These are phyloP conservation scores for Fusarium succisae DNA, from an alignment of 2,329 filamentous ascomycete species.

Conservation along the genomic window DNA sequence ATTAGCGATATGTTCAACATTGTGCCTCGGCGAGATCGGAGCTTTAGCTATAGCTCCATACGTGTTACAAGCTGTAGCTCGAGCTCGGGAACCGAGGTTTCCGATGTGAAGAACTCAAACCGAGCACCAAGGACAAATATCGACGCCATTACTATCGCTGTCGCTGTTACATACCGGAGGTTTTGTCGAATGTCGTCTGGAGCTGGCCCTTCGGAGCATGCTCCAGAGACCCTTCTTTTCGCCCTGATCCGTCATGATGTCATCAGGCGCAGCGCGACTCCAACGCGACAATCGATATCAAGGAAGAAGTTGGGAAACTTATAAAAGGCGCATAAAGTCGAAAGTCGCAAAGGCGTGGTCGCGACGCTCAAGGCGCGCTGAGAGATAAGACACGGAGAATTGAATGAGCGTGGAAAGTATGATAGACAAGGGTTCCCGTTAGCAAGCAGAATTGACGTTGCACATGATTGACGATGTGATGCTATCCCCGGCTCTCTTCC, in stretches of 20 bases:
- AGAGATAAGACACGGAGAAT: slow-evolving; percentile 12
- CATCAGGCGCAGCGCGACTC: slow-evolving; percentile 29
- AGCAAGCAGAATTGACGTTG: slow-evolving; percentile 29
- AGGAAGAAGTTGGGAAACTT: neutral
- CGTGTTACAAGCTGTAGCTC: slow-evolving; percentile 14
- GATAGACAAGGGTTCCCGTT: slow-evolving; percentile 13
- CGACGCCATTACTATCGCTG: neutral
- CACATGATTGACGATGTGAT: slow-evolving; percentile 21
- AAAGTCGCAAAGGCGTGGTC: slow-evolving; percentile 26
- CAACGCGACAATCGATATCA: slow-evolving; percentile 18
- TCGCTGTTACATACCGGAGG: slow-evolving; percentile 33
- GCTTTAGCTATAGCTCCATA: slow-evolving; percentile 22
- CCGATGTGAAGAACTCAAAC: neutral
- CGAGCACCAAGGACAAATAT: neutral
- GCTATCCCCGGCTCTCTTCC: neutral
- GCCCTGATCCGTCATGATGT: slow-evolving; percentile 48
- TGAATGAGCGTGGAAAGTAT: neutral
- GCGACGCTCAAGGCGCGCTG: slow-evolving; percentile 27
- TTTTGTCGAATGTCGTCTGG: slow-evolving; percentile 37
- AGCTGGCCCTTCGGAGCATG: slow-evolving; percentile 60
- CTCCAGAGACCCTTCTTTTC: slow-evolving; percentile 58
- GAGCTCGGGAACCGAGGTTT: slow-evolving; percentile 6
- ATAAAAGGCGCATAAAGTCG: slow-evolving; percentile 1
- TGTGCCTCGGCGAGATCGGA: slow-evolving; percentile 12
- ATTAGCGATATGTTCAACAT: slow-evolving; percentile 14